Evolutionary conservation across 2,329 filamentous ascomycete genomes (phyloP).

Genomic region (Nigrospora sphaerica): DNA sequence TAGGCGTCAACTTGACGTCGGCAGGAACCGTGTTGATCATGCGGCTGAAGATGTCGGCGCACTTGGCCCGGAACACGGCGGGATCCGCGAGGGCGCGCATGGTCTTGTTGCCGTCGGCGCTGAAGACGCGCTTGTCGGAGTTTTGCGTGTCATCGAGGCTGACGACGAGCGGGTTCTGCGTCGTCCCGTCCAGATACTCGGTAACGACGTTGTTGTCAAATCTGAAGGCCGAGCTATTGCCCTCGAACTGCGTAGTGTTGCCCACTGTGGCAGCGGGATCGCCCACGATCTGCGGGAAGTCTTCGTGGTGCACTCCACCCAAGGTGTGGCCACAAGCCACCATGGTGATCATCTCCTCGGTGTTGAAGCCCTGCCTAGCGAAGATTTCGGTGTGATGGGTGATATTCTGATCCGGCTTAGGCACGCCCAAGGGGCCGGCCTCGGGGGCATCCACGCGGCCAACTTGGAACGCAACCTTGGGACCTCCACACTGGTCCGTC

Average conservation of each 20-base stretch:
- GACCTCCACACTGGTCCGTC: constrained; percentile 13
- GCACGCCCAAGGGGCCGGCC: constrained; percentile 22
- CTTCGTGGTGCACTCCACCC: constrained; percentile 34
- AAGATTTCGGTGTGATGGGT: constrained; percentile 17
- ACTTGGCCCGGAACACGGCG: constrained; percentile 27
- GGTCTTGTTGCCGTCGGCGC: constrained; percentile 34
- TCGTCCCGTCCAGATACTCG: constrained; percentile 33
- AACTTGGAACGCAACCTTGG: constrained; percentile 18
- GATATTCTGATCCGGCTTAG: constrained; percentile 20
- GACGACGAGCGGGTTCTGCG: constrained; percentile 34
- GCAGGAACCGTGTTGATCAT: constrained; percentile 28
- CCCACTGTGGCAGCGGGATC: constrained; percentile 24
- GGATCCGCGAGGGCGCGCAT: constrained; percentile 30
- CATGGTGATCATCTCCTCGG: constrained; percentile 26
- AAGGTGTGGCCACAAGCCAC: constrained; percentile 28
- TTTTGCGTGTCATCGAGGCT: constrained; percentile 27
- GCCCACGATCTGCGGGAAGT: constrained; percentile 32
- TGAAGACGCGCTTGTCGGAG: constrained; percentile 36
- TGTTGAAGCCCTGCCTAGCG: constrained; percentile 21
- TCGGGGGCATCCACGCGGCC: constrained; percentile 22
- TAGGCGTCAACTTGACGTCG: constrained; percentile 17
- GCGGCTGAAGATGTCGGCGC: constrained; percentile 19
- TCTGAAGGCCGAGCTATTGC: constrained; percentile 14
- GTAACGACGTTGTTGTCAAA: constrained; percentile 37
- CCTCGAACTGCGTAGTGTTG: constrained; percentile 23